Evolutionary conservation across 164 flowering plant species (phyloP).

Genomic region (Cinnamomum micranthum): DNA sequence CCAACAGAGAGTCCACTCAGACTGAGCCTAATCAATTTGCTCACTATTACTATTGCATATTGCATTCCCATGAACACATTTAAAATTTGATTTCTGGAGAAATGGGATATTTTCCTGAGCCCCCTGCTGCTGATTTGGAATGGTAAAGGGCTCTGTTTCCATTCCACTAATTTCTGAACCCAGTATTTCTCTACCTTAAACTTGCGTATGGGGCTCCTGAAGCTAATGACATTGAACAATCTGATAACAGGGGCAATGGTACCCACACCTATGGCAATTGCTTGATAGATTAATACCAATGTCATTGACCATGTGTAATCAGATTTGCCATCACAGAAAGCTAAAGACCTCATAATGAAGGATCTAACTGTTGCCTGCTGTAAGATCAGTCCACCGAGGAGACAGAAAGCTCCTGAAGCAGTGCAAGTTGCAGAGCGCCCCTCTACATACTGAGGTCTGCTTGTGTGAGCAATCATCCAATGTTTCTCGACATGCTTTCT

Average conservation of each 20-base stretch:
- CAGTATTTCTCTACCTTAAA: no score
- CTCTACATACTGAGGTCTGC: conserved; percentile 54
- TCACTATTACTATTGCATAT: conserved; percentile 28
- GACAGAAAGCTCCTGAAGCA: conserved; percentile 50
- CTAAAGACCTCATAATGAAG: conserved; percentile 22
- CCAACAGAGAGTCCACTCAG: conserved; percentile 25
- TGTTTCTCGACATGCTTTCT: conserved; percentile 30
- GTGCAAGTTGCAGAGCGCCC: conserved; percentile 47
- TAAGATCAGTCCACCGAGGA: conserved; percentile 33
- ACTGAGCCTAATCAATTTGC: conserved; percentile 35
- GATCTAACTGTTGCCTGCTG: conserved; percentile 36
- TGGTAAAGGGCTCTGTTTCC: conserved; percentile 24
- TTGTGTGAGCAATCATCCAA: conserved; percentile 64
- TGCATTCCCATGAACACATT: conserved; percentile 34
- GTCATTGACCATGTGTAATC: conserved; percentile 51
- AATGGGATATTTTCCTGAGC: not conserved
- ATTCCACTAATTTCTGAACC: no score
- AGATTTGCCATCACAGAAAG: conserved; percentile 44
- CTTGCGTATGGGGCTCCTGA: no score
- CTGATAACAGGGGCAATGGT: not conserved
- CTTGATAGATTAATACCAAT: not conserved
- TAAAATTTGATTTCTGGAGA: not conserved
- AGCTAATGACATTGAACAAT: no score
- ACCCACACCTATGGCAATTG: not conserved
- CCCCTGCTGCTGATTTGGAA: not conserved